Conservation (phyloP, 768 basidiomycete genomes). For the Termitomyces sp. region DNA sequence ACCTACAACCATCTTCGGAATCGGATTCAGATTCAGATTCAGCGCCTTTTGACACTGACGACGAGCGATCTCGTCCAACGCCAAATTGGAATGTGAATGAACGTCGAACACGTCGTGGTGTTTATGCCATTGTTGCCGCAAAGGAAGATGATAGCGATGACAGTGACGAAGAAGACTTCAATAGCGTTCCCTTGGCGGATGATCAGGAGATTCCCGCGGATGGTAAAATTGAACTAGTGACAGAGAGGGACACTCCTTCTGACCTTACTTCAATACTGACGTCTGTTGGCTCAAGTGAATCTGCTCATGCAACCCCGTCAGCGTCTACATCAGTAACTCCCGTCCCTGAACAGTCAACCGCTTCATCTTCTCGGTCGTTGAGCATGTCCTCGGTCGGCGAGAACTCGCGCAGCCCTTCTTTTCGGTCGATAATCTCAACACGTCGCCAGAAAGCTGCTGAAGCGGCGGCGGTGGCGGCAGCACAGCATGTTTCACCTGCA, state of each 20-base stretch:
- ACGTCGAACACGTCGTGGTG: slow-evolving; percentile 73
- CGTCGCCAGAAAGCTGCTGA: slow-evolving; percentile 45
- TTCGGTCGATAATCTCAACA: slow-evolving; percentile 55
- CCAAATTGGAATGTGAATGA: slow-evolving; percentile 62
- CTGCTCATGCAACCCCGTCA: slow-evolving; percentile 21
- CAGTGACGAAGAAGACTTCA: slow-evolving; percentile 51
- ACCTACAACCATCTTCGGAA: slow-evolving; percentile 39
- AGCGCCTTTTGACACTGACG: slow-evolving; percentile 30
- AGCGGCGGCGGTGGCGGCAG: slow-evolving; percentile 5
- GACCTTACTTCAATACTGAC: slow-evolving; percentile 38
- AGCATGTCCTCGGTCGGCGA: slow-evolving; percentile 33
- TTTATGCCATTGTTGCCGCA: slow-evolving; percentile 65
- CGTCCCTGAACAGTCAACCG: slow-evolving; percentile 20
- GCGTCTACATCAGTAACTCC: slow-evolving; percentile 26
- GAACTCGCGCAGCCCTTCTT: slow-evolving; percentile 28
- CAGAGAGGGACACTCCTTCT: slow-evolving; percentile 42
- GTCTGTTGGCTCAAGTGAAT: slow-evolving; percentile 29
- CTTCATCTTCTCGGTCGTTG: slow-evolving; percentile 32
- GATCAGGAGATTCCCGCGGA: slow-evolving; percentile 40
- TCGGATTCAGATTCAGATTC: slow-evolving; percentile 42
- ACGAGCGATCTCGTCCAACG: slow-evolving; percentile 28
- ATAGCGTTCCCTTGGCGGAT: slow-evolving; percentile 37
- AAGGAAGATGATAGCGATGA: slow-evolving; percentile 58
- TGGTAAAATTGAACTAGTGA: slow-evolving; percentile 49
- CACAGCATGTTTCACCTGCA: slow-evolving; percentile 42